Percentiles rank a stretch among this genome's conserved stretches.
phyloP scores from a whole-genome alignment of 306 rosid genomes.

The Fragaria ananassa region DNA sequence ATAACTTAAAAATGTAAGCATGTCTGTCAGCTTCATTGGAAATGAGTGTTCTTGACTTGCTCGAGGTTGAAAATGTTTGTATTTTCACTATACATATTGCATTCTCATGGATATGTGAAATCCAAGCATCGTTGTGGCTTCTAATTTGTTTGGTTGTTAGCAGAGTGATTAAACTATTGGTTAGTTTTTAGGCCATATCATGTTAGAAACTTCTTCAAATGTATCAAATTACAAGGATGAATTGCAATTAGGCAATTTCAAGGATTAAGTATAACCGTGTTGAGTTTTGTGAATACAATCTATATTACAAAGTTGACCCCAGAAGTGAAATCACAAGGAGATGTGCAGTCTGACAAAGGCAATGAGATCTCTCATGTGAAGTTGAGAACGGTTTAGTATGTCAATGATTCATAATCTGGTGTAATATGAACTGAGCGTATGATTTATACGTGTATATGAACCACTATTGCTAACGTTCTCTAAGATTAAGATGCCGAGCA shows the following conservation, averaged over 20 bases:
- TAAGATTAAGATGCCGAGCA: background rate
- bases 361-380: too few species aligned
- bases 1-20: conserved; percentile 44
- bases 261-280: background rate
- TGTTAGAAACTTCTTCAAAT: conserved; percentile 6
- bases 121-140: conserved; percentile 32
- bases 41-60: conserved; percentile 25
- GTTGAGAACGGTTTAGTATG: too few species aligned
- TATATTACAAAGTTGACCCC: background rate
- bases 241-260: background rate
- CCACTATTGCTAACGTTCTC: too few species aligned
- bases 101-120: conserved; percentile 24
- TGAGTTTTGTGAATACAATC: background rate
- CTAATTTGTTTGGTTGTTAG: conserved; percentile 38
- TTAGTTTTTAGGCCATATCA: background rate
- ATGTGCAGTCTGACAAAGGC: background rate
- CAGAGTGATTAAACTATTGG: conserved; percentile 2
- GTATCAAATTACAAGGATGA: background rate
- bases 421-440: too few species aligned
- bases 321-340: background rate
- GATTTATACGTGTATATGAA: too few species aligned
- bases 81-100: conserved; percentile 12
- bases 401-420: too few species aligned
- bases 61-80: conserved; percentile 25
- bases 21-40: conserved; percentile 65